Base-by-base conservation (phyloP, 257 asterid genomes). In the Leptodermis oblonga region DNA sequence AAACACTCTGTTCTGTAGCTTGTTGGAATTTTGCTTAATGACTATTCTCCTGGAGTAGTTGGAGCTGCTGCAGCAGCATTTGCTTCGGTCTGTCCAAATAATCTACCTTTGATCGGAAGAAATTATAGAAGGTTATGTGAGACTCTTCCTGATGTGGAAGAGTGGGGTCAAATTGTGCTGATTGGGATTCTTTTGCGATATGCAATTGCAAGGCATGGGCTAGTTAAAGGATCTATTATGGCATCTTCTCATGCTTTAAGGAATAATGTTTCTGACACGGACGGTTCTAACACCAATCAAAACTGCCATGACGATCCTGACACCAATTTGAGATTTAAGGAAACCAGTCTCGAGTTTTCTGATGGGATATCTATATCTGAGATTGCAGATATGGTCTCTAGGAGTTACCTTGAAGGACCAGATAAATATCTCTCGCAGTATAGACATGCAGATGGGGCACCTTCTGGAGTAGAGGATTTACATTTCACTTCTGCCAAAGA, bases 31-130 rank as follows among this genome's bases (percentile, higher is more conserved):
- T 80, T 94, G 81, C 80, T 93, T 82, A 87, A 84, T 78, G 99
- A 94, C 78, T 87, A 84, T 75, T 86, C 95, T 79, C 99, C 97
- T 72, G 91, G 84, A 79, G 97, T 94, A 77, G 88, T 91, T 82
- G 99, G 99, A 79, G 96, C 97, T 73, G 99, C 99, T 70, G 96
- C 99, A 43, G 90, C 96, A 28, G 86, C 97, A 63, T 90, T 94
- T 86, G 87, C 95, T 82, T 85, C 90, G 56, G 77, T 87, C 80
- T 94, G 97, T 78, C 99, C 99, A 70, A 85, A 82, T 81, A 89
- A 89, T 76, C 83, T 91, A 55, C 76, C 86, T 71, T 74, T 94
- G 79, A 86, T 94, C 72, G 96, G 90, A 80, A 87, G 83, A 89
- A 85, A 81, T 73, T 94, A 85, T 80, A 87, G 76, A 88, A 86